Percentiles rank a stretch among this genome's conserved stretches.
Evolutionary conservation across 805 yeast genomes (phyloP).

Genomic region (Ogataea degrootiae): DNA sequence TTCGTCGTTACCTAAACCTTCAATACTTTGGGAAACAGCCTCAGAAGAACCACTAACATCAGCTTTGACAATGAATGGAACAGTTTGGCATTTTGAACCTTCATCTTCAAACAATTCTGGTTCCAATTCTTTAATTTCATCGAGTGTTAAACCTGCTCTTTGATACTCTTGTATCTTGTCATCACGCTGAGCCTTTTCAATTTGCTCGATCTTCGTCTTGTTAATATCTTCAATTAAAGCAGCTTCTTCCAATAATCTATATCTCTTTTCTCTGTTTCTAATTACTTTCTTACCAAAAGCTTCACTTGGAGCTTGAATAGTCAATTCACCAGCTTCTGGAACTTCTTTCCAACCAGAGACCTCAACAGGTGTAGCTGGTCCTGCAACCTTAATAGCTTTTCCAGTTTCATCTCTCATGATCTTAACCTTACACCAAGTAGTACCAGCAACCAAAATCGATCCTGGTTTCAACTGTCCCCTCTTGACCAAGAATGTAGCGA

Average conservation of each 20-base stretch:
- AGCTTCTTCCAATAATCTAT: constrained; percentile 49
- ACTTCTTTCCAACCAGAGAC: constrained; percentile 91
- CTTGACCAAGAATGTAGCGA: constrained; percentile 78
- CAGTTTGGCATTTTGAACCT: constrained; percentile 27
- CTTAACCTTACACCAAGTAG: constrained; percentile 78
- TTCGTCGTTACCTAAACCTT: constrained; percentile 82
- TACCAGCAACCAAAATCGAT: constrained; percentile 76
- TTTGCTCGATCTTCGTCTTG: constrained; percentile 53
- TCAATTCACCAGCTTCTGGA: constrained; percentile 87
- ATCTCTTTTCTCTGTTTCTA: constrained; percentile 54
- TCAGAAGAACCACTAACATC: constrained; percentile 96
- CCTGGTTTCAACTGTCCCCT: constrained; percentile 75
- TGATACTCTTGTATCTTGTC: constrained; percentile 53
- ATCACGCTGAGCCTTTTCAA: constrained; percentile 46
- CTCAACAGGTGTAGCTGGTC: constrained; percentile 88
- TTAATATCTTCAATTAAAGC: constrained; percentile 68
- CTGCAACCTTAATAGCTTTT: constrained; percentile 55
- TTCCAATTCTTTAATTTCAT: constrained; percentile 36
- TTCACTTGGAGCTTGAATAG: constrained; percentile 73
- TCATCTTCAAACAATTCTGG: constrained; percentile 30
- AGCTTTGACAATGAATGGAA: constrained; percentile 73
- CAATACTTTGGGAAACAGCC: constrained; percentile 80
- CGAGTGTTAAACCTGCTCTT: constrained; percentile 54
- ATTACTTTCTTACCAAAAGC: constrained; percentile 70
- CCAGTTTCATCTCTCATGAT: constrained; percentile 74